Conservation (phyloP, 2,329 filamentous ascomycete species). For the Sporothrix protearum region DNA sequence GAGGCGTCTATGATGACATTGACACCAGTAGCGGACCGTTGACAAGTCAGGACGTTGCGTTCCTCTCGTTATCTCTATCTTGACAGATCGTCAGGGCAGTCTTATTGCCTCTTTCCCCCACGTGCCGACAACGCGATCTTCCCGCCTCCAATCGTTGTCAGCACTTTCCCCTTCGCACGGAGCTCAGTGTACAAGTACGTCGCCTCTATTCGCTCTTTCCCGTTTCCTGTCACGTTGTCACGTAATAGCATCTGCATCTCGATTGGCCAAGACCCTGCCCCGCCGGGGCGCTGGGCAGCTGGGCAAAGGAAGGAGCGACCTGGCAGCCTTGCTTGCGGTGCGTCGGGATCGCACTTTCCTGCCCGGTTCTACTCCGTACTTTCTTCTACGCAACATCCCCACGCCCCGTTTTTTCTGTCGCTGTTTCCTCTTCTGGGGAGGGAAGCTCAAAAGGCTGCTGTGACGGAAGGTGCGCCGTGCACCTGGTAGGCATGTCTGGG, state of each 20-base stretch:
- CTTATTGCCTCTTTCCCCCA: background rate
- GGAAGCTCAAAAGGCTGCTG: background rate
- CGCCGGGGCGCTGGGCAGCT: background rate
- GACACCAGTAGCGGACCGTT: background rate
- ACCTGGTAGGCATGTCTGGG: background rate
- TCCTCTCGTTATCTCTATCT: slow-evolving; percentile 1
- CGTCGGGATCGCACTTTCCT: background rate
- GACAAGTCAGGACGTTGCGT: background rate
- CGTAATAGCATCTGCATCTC: slow-evolving; percentile 16
- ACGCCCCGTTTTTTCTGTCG: slow-evolving; percentile 1
- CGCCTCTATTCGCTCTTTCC: background rate
- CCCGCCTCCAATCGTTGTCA: background rate
- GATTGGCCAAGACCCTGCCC: slow-evolving; percentile 5
- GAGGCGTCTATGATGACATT: background rate
- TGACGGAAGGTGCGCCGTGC: background rate
- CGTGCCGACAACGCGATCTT: background rate
- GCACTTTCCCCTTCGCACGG: background rate
- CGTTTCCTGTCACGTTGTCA: background rate
- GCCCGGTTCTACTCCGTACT: too few species aligned
- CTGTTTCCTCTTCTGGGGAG: slow-evolving; percentile 2
- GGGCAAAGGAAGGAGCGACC: background rate
- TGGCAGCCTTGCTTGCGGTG: slow-evolving; percentile 8
- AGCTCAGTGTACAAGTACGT: background rate
- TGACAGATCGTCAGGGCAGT: slow-evolving; percentile 1
- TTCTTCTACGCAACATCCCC: too few species aligned